Evolutionary conservation across 306 rosid genomes (phyloP).

Genomic region (Lagenaria siceraria): DNA sequence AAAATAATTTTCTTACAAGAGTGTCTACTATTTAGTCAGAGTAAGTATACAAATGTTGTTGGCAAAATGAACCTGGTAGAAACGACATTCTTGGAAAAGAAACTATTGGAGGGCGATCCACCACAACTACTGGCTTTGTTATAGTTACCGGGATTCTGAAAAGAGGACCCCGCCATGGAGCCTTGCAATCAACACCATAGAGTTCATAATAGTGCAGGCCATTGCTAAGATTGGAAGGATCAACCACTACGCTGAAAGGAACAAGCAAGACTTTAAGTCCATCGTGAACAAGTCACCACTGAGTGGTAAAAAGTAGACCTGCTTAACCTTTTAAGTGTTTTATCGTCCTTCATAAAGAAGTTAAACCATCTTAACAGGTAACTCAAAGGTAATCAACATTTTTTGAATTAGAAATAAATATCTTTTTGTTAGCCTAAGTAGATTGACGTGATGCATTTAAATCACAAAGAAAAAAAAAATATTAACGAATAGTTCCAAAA

Average conservation of each 20-base stretch:
- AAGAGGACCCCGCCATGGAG: constrained; percentile 97
- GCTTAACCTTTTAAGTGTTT: background rate
- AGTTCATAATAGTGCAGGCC: constrained; percentile 90
- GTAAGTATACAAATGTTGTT: background rate
- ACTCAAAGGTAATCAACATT: background rate
- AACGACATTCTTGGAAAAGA: constrained; percentile 61
- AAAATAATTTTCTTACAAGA: background rate
- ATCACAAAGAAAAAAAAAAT: background rate
- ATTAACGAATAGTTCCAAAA: background rate
- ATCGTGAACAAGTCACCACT: background rate
- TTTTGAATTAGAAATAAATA: background rate
- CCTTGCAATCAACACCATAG: constrained; percentile 80
- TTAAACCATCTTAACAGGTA: background rate
- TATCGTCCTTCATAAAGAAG: background rate
- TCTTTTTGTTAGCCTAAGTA: background rate
- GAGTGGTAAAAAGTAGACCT: background rate
- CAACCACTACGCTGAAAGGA: constrained; percentile 65
- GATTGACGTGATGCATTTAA: background rate
- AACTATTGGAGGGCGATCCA: constrained; percentile 45
- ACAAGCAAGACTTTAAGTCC: background rate
- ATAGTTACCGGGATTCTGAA: constrained; percentile 86
- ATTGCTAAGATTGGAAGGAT: constrained; percentile 64
- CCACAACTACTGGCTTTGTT: constrained; percentile 60
- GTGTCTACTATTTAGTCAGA: background rate
- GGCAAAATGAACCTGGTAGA: constrained; percentile 53